Base-by-base conservation (phyloP, 2,329 filamentous ascomycete genomes). In the Penicillium occitanis region DNA sequence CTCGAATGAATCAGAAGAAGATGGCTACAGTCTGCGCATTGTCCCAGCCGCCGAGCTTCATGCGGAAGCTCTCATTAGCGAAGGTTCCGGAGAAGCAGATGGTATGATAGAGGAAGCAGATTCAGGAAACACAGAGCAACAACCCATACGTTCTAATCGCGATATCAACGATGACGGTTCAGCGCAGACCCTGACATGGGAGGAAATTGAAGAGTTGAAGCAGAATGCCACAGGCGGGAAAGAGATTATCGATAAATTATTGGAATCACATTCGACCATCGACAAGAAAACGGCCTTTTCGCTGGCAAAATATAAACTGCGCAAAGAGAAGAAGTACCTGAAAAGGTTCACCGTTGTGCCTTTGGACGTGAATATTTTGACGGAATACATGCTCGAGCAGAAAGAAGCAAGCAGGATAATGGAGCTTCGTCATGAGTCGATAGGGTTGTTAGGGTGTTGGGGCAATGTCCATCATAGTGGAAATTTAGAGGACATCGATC, bases 261-360 rank as follows among this genome's bases (percentile, higher is more conserved):
- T 99, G 78, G 85, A 93, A 35, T 95, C 93, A 51, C 95, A 99
- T 78, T 89, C 91, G 19, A 91, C 90, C 1, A 85, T 99, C 51
- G 93, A 96, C 71, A 91, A 98, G 80, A 99, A 99, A 84, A 98
- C 95, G 0, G 85, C 88, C 0, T 99, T 96, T 74, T 96, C 93
- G 2, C 83, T 97, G 66, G 93, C 94, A 51, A 99, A 99, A 78
- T 99, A 99, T 79, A 97, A 95, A 73, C 82, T 98, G 19, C 85
- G 96, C 55, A 99, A 99, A 81, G 90, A 91, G 69, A 93, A 90
- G 76, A 99, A 99, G 79, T 98, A 96, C 76, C 86, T 98, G 69
- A 89, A 91, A 72, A 85, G 93, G 13, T 98, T 99, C 74, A 92
- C 91, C 0, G 87, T 95, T 1, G 78, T 96, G 61, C 94, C 94